Evolutionary conservation across 768 basidiomycete species (phyloP).

Genomic region (Lactarius akahatsu): DNA sequence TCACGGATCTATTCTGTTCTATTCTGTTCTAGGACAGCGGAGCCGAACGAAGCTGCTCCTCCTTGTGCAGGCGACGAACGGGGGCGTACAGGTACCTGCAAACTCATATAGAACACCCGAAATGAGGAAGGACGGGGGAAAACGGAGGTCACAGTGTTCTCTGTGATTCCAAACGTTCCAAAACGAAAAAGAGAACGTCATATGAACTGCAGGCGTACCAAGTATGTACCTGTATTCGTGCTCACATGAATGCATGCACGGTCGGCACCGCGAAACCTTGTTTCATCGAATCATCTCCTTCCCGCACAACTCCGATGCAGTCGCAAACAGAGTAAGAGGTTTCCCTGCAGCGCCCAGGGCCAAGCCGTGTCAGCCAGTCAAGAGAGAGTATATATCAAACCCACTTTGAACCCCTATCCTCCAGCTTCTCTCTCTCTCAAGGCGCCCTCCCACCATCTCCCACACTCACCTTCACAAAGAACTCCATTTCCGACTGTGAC

Average conservation of each 20-base stretch:
- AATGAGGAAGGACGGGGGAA: background rate
- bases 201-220: too few relatives aligned
- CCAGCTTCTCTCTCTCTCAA: background rate
- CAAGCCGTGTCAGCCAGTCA: background rate
- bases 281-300: too few relatives aligned
- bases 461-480: background rate
- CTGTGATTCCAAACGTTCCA: background rate
- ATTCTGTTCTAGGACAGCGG: too few relatives aligned
- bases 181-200: background rate
- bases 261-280: background rate
- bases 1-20: too few relatives aligned
- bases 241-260: background rate
- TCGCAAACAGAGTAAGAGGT: background rate
- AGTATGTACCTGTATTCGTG: background rate
- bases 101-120: background rate
- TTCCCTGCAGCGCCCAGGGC: background rate
- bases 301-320: background rate
- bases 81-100: too few relatives aligned
- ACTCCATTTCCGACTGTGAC: background rate
- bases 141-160: background rate
- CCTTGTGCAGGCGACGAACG: too few relatives aligned
- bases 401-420: slow-evolving; percentile 4
- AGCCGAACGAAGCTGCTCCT: too few relatives aligned
- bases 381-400: background rate
- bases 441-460: background rate